phyloP scores from a whole-genome alignment of 306 rosid genomes.

The Prunus mume region DNA sequence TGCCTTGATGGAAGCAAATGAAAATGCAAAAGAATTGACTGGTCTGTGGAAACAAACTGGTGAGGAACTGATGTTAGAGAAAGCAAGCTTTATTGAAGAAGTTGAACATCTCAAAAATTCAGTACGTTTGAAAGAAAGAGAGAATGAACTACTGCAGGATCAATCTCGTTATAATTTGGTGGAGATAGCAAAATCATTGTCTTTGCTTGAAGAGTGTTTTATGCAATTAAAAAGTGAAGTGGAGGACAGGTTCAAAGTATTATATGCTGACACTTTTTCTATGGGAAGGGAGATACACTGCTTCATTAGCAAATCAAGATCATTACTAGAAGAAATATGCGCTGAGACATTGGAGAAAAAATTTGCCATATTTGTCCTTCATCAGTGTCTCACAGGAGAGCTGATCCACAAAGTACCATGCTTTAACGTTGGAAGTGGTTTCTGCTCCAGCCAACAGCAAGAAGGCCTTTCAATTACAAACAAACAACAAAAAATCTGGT shows the following conservation, averaged over 20 bases:
- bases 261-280: conserved; percentile 46
- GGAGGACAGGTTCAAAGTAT: conserved; percentile 45
- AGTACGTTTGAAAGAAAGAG: conserved; percentile 49
- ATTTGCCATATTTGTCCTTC: conserved; percentile 45
- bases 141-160: conserved; percentile 50
- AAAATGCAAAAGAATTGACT: conserved; percentile 62
- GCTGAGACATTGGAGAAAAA: conserved; percentile 49
- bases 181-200: conserved; percentile 55
- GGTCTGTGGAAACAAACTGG: conserved; percentile 64
- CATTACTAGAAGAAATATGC: conserved; percentile 56
- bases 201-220: conserved; percentile 59
- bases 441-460: conserved; percentile 26
- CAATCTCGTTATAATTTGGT: conserved; percentile 44
- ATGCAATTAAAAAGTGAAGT: conserved; percentile 60
- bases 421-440: conserved; percentile 26
- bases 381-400: conserved; percentile 48
- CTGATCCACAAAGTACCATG: conserved; percentile 28
- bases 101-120: conserved; percentile 57
- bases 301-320: conserved; percentile 43
- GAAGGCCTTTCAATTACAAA: conserved; percentile 18
- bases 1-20: conserved; percentile 77
- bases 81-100: conserved; percentile 57
- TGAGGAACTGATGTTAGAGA: conserved; percentile 59
- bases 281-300: conserved; percentile 46
- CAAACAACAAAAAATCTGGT: conserved; percentile 20